Evolutionary conservation across 2,329 filamentous ascomycete genomes (phyloP).

Genomic region (Monosporascus sp.): DNA sequence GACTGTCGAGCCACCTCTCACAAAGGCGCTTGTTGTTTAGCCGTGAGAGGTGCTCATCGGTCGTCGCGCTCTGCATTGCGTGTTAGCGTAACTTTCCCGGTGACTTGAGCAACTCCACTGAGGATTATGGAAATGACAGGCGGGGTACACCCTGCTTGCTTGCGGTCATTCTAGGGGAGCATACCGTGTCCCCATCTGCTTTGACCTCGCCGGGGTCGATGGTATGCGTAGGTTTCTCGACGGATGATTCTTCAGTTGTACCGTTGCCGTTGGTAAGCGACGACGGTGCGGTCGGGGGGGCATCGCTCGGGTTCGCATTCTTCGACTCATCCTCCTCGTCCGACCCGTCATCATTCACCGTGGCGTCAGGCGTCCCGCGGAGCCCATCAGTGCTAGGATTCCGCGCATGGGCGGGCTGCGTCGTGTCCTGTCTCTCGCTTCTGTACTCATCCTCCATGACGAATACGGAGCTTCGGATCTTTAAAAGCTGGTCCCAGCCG

Average conservation of each 20-base stretch:
- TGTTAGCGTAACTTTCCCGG: slow-evolving; percentile 13
- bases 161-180: background rate
- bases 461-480: slow-evolving; percentile 93
- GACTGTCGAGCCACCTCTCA: slow-evolving; percentile 94
- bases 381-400: slow-evolving; percentile 78
- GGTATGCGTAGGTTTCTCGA: slow-evolving; percentile 77
- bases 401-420: slow-evolving; percentile 43
- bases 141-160: too few relatives aligned
- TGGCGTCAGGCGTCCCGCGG: slow-evolving; percentile 61
- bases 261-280: slow-evolving; percentile 35
- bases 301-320: slow-evolving; percentile 8
- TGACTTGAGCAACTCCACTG: too few relatives aligned
- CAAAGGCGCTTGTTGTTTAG: slow-evolving; percentile 97
- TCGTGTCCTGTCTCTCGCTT: slow-evolving; percentile 69
- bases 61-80: slow-evolving; percentile 48
- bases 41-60: slow-evolving; percentile 73
- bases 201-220: slow-evolving; percentile 74
- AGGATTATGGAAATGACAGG: too few relatives aligned
- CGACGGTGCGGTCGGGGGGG: background rate
- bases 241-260: slow-evolving; percentile 20
- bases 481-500: slow-evolving; percentile 93
- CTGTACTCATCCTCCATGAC: slow-evolving; percentile 99
- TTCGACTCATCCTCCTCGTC: slow-evolving; percentile 30
- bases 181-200: slow-evolving; percentile 45
- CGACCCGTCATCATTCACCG: slow-evolving; percentile 40